Evolutionary conservation across 148 eudicot species (phyloP).

Genomic region (Rhododendron ferrugineum): DNA sequence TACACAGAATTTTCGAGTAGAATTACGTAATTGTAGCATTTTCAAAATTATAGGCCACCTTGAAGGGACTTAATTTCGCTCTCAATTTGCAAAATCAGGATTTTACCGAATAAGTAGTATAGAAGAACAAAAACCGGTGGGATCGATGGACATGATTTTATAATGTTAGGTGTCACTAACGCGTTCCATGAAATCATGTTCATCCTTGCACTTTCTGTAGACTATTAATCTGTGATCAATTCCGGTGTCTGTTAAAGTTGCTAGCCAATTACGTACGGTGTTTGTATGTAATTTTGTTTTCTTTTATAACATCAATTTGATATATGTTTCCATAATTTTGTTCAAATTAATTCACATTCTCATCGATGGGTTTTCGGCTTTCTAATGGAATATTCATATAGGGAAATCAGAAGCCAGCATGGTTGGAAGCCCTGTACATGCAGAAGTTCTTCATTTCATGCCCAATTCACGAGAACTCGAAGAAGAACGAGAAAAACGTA

Average conservation of each 20-base stretch:
- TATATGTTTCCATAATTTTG: neutral
- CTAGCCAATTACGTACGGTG: neutral
- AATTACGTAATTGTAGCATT: neutral
- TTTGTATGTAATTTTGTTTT: neutral
- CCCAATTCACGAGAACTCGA: slow-evolving; percentile 61
- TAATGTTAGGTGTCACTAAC: neutral
- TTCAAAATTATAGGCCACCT: neutral
- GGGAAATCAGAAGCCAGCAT: slow-evolving; percentile 82
- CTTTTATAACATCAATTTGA: neutral
- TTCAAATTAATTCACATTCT: neutral
- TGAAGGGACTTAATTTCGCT: neutral
- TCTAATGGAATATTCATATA: slow-evolving; percentile 10
- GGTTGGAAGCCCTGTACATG: slow-evolving; percentile 84
- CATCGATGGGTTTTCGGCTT: neutral
- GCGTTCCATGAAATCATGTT: neutral
- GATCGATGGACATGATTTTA: neutral
- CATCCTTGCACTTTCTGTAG: neutral
- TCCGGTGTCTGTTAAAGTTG: neutral
- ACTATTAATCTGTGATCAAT: neutral
- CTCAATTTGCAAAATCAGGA: neutral
- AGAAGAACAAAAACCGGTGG: neutral
- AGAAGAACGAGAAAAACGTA: slow-evolving; percentile 93
- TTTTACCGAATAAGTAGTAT: neutral
- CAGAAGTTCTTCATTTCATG: slow-evolving; percentile 77
- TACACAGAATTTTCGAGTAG: neutral